Evolutionary conservation across 768 basidiomycete genomes (phyloP).

Genomic region (Lanmaoa pseudosensibilis): DNA sequence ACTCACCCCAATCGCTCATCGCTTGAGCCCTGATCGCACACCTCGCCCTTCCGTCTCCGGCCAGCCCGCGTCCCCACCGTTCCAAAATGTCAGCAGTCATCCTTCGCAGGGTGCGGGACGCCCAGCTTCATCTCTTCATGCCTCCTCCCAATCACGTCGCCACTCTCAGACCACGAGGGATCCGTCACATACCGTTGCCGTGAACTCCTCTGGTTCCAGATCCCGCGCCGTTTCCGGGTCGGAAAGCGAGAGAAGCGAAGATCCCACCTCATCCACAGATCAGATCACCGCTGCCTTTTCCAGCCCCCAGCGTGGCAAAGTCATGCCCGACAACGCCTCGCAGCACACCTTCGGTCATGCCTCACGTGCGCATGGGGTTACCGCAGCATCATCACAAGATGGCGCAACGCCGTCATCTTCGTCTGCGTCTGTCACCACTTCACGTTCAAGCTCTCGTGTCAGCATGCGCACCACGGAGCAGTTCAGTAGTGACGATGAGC

Average conservation of each 20-base stretch:
- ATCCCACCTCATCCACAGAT: conserved; percentile 38
- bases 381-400: conserved; percentile 24
- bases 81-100: conserved; percentile 33
- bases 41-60: conserved; percentile 45
- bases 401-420: conserved; percentile 41
- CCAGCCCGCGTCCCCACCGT: conserved; percentile 1
- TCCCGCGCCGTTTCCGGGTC: conserved; percentile 19
- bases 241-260: conserved; percentile 37
- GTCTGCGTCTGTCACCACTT: conserved; percentile 42
- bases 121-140: conserved; percentile 20
- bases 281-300: conserved; percentile 24
- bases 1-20: conserved; percentile 30
- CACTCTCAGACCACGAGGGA: conserved; percentile 13
- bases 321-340: conserved; percentile 45
- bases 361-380: conserved; percentile 28
- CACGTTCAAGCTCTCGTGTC: conserved; percentile 35
- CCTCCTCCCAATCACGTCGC: conserved; percentile 18
- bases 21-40: conserved; percentile 40
- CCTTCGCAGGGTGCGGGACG: conserved; percentile 32
- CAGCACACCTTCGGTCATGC: conserved; percentile 51
- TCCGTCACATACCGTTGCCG: neutral
- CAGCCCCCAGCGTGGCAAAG: conserved; percentile 21
- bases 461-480: conserved; percentile 37
- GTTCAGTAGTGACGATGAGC: conserved; percentile 51
- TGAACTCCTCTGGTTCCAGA: neutral